Conservation (phyloP, 176 grass and related monocot species). For the Zizania latifolia region DNA sequence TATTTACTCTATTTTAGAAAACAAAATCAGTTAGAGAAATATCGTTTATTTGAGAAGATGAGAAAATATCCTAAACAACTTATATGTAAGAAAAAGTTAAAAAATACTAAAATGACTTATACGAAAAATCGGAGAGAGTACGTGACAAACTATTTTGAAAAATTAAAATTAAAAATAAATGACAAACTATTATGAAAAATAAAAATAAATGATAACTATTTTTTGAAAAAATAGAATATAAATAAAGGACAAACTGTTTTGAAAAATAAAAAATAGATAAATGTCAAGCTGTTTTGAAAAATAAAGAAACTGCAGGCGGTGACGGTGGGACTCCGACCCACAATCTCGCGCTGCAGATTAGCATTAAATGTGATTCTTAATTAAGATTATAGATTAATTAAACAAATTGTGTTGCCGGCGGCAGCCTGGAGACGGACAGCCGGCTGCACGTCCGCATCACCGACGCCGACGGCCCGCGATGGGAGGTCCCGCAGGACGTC, state of each 20-base stretch:
- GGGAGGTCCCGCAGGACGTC: conserved; percentile 69
- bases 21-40: too few relatives aligned
- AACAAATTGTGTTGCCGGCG: neutral
- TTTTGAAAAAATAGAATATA: neutral
- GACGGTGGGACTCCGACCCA: conserved; percentile 20
- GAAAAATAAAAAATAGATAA: neutral
- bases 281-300: neutral
- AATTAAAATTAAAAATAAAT: neutral
- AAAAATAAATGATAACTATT: neutral
- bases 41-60: too few relatives aligned
- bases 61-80: too few relatives aligned
- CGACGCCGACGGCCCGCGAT: conserved; percentile 55
- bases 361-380: too few relatives aligned
- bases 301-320: neutral
- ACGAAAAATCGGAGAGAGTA: too few relatives aligned
- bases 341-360: conserved; percentile 40
- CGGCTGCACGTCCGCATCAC: conserved; percentile 77
- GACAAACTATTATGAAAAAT: neutral
- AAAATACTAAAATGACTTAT: too few relatives aligned
- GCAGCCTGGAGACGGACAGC: conserved; percentile 64
- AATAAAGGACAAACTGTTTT: neutral
- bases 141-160: too few relatives aligned
- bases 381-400: too few relatives aligned
- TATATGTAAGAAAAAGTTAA: too few relatives aligned
- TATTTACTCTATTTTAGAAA: too few relatives aligned